These are phyloP conservation scores for Pythium phragmitis DNA, from an alignment of 352 stramenopile species.

Conservation along the genomic window DNA sequence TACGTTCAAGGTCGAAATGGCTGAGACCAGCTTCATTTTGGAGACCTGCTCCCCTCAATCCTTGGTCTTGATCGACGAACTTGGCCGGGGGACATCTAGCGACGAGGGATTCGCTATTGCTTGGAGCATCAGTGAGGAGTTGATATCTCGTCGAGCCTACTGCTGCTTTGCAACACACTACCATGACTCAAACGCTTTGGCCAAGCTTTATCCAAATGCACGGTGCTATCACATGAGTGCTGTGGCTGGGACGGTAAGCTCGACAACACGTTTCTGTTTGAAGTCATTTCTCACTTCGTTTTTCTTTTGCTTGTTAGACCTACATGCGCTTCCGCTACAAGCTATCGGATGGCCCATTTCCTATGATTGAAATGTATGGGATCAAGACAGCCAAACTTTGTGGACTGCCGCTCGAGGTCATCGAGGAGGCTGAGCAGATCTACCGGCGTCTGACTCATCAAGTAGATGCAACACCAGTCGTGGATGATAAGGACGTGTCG, in stretches of 20 bases:
- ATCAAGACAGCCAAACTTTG: conserved; percentile 79
- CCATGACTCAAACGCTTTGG: conserved; percentile 66
- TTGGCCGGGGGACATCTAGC: conserved; percentile 88
- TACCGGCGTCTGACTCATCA: conserved; percentile 36
- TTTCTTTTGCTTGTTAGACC: conserved; percentile 29
- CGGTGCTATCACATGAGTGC: conserved; percentile 72
- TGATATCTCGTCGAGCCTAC: conserved; percentile 68
- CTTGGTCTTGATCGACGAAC: conserved; percentile 90
- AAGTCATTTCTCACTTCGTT: background rate
- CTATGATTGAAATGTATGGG: conserved; percentile 66
- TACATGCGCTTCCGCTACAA: conserved; percentile 61
- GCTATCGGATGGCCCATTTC: conserved; percentile 66
- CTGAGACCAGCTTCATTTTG: conserved; percentile 85
- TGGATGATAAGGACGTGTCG: conserved; percentile 17
- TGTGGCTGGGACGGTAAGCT: conserved; percentile 38
- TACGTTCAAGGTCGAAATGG: conserved; percentile 92
- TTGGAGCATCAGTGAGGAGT: conserved; percentile 84
- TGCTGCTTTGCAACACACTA: conserved; percentile 93
- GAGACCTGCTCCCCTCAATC: conserved; percentile 64
- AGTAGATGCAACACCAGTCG: conserved; percentile 20
- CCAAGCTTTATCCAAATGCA: conserved; percentile 60
- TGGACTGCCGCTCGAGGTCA: conserved; percentile 61
- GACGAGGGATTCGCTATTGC: conserved; percentile 88
- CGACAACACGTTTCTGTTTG: background rate
- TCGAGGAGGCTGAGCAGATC: conserved; percentile 50